These are phyloP conservation scores for Synura sp. DNA, from an alignment of 352 stramenopile species.

Conservation along the genomic window DNA sequence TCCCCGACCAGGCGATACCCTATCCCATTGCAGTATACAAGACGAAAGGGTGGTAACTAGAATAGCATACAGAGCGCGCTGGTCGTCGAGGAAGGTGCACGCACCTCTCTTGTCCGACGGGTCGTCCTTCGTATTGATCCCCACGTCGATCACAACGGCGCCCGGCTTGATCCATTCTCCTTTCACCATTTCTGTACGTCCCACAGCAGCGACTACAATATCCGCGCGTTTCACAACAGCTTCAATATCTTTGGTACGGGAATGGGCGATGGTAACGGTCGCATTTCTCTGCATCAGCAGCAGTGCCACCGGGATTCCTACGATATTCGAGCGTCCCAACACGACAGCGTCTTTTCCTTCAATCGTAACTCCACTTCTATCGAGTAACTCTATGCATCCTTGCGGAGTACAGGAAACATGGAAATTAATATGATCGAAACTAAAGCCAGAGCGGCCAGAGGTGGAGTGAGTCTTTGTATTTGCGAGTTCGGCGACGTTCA, in stretches of 20 bases:
- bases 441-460: constrained; percentile 54
- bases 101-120: constrained; percentile 63
- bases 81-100: too few species aligned
- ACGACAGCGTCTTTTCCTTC: constrained; percentile 91
- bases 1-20: constrained; percentile 96
- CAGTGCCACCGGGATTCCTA: constrained; percentile 90
- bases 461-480: constrained; percentile 72
- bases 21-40: too few species aligned
- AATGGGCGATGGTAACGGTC: constrained; percentile 89
- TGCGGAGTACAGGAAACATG: constrained; percentile 91
- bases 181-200: constrained; percentile 86
- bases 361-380: constrained; percentile 74
- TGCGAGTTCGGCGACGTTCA: constrained; percentile 88
- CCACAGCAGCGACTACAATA: constrained; percentile 93
- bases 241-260: constrained; percentile 78
- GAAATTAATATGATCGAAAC: constrained; percentile 57
- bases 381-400: constrained; percentile 91
- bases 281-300: constrained; percentile 91
- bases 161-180: constrained; percentile 93
- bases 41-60: too few species aligned
- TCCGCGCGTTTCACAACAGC: constrained; percentile 82
- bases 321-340: constrained; percentile 92
- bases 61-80: too few species aligned
- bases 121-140: constrained; percentile 92
- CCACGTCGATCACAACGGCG: constrained; percentile 95